Conservation (phyloP, 2,329 filamentous ascomycete genomes). For the Arthrobotrys pseudoclavata region DNA sequence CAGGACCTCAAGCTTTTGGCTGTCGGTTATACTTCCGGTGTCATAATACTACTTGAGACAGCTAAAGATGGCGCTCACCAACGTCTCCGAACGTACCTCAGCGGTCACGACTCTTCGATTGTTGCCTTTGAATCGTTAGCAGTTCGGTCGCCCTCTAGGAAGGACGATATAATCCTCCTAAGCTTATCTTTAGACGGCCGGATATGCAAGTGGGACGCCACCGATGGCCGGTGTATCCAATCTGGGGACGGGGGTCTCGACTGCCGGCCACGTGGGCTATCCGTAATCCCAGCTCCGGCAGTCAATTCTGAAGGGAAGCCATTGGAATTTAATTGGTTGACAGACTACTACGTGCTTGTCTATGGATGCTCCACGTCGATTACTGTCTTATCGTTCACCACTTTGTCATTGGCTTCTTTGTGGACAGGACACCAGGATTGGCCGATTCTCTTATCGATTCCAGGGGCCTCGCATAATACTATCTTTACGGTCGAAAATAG, state of each 20-base stretch:
- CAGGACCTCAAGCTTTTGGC: slow-evolving; percentile 45
- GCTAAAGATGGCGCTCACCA: slow-evolving; percentile 25
- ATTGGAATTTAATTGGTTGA: slow-evolving; percentile 56
- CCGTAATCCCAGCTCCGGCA: slow-evolving; percentile 44
- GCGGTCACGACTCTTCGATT: slow-evolving; percentile 60
- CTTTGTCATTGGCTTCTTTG: slow-evolving; percentile 59
- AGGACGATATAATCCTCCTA: slow-evolving; percentile 59
- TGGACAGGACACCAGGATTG: slow-evolving; percentile 62
- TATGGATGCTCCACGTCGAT: slow-evolving; percentile 62
- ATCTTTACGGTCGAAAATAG: slow-evolving; percentile 60
- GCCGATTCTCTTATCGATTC: slow-evolving; percentile 61
- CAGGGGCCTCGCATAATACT: slow-evolving; percentile 54
- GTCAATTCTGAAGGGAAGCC: slow-evolving; percentile 40
- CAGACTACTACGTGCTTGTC: slow-evolving; percentile 61
- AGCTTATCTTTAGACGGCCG: slow-evolving; percentile 59
- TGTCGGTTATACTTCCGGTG: slow-evolving; percentile 53
- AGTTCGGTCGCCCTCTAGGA: slow-evolving; percentile 43
- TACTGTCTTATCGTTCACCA: slow-evolving; percentile 61
- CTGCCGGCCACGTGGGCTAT: slow-evolving; percentile 59
- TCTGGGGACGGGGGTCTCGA: slow-evolving; percentile 48
- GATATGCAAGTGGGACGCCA: slow-evolving; percentile 61
- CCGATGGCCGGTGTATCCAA: slow-evolving; percentile 61
- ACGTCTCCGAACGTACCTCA: slow-evolving; percentile 59
- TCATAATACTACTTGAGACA: slow-evolving; percentile 40
- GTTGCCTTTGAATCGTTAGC: slow-evolving; percentile 59